Base-by-base conservation (phyloP, 345 rosid species). In the Draba incana region DNA sequence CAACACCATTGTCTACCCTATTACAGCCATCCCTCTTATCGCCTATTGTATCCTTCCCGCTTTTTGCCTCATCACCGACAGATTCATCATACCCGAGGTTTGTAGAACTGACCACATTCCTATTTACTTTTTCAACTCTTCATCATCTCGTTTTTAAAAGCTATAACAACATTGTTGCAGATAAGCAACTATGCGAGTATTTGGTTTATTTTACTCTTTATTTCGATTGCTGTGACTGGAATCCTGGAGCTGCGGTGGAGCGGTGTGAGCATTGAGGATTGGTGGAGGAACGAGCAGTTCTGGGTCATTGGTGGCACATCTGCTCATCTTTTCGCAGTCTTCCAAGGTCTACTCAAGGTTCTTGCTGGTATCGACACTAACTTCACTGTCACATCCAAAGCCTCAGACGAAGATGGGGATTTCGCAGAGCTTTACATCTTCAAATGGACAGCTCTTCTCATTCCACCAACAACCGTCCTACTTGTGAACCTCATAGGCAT, bases 271-370 rank as follows among this genome's bases (percentile, higher is more conserved):
- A 87, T 94, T 48, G 99, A 94, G 49, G 99, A 94, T 70, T 94
- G 96, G 99, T 94, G 99, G 99, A 94, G 99, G 70, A 94, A 93
- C 35, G 98, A 93, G 78, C 98, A 93, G 78, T 93, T 93, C 75
- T 93, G 98, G 98, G 98, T 93, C 70, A 94, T 94, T 3, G 99
- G 99, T 45, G 99, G 99, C 27, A 94, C 99, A 44, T 94, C 99
- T 0, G 98, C 99, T 48, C 99, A 94, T 79, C 92, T 94, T 35
- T 94, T 94, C 42, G 99, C 99, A 0, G 99, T 94, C 68, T 94
- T 94, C 86, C 99, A 94, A 75, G 99, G 99, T 55, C 88, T 94
- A 44, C 80, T 94, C 51, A 93, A 93, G 69, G 98, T 93, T 51
- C 97, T 93, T 57, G 98, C 97, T 0, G 98, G 98, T 30, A 93